These are phyloP conservation scores for Primulina tabacum DNA, from an alignment of 257 asterid species.

Conservation along the genomic window DNA sequence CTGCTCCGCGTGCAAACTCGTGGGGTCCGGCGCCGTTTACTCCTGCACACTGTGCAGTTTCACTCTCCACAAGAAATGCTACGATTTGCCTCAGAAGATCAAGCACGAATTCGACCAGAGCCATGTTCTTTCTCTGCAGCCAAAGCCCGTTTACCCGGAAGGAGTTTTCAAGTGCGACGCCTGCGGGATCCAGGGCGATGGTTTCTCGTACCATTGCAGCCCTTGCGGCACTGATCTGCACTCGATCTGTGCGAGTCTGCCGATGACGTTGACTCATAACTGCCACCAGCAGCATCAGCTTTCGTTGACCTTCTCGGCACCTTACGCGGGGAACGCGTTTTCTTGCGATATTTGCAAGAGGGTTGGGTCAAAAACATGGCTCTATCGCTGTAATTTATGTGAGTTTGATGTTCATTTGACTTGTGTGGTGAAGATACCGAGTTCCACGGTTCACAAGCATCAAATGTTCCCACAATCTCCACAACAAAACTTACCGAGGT, in stretches of 20 bases:
- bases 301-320: slow-evolving; percentile 37
- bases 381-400: slow-evolving; percentile 46
- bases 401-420: slow-evolving; percentile 49
- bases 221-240: slow-evolving; percentile 50
- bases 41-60: slow-evolving; percentile 42
- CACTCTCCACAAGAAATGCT: slow-evolving; percentile 44
- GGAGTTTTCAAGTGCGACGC: slow-evolving; percentile 58
- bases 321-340: slow-evolving; percentile 39
- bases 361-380: slow-evolving; percentile 37
- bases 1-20: slow-evolving; percentile 49
- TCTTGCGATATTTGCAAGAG: slow-evolving; percentile 45
- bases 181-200: slow-evolving; percentile 41
- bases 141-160: slow-evolving; percentile 45
- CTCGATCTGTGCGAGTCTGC: slow-evolving; percentile 44
- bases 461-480: not conserved
- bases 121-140: slow-evolving; percentile 39
- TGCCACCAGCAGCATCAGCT: slow-evolving; percentile 40
- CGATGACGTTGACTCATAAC: slow-evolving; percentile 23
- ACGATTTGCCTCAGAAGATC: slow-evolving; percentile 43
- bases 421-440: slow-evolving; percentile 30
- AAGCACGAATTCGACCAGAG: slow-evolving; percentile 42
- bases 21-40: slow-evolving; percentile 35
- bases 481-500: not conserved
- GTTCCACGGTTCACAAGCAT: not conserved
- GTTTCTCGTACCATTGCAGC: slow-evolving; percentile 45